Base-by-base conservation (phyloP, 2,329 filamentous ascomycete species). In the Aureobasidium uvarum region DNA sequence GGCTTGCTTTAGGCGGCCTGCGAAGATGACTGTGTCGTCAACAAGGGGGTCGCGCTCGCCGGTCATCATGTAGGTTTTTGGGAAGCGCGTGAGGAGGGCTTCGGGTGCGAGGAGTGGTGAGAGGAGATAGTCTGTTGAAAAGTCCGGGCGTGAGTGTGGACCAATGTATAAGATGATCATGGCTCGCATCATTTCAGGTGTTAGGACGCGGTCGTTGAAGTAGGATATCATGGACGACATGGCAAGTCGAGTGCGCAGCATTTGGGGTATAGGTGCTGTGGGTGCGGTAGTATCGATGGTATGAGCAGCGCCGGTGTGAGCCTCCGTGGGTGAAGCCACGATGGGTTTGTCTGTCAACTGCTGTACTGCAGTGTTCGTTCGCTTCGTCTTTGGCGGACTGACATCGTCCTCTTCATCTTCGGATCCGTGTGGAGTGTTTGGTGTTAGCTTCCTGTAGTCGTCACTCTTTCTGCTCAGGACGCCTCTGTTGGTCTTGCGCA, bases 121-220 rank as follows among this genome's bases (percentile, higher is more conserved):
- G 2, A 99, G 85, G 0, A 96, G 84, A 74, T 92, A 97, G 76
- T 99, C 94, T 7, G 90, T 91, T 33, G 86, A 86, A 76, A 99
- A 98, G 74, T 98, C 92, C 0, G 95, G 95, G 0, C 93, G 89
- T 75, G 95, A 91, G 74, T 97, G 90, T 0, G 93, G 92, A 0
- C 95, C 95, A 64, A 99, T 90, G 75, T 99, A 99, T 4, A 99
- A 83, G 69, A 99, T 96, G 69, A 99, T 96, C 93, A 99, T 98
- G 68, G 93, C 92, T 38, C 95, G 90, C 89, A 98, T 97, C 92
- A 98, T 96, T 77, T 99, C 95, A 0, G 95, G 94, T 0, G 92
- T 94, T 16, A 99, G 83, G 33, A 99, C 90, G 33, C 95, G 89
- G 76, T 99, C 95, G 75, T 96, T 95, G 77, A 97, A 96, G 78